These are phyloP conservation scores for Coelastrella sp. DNA, from an alignment of 139 green algal species.

Conservation along the genomic window DNA sequence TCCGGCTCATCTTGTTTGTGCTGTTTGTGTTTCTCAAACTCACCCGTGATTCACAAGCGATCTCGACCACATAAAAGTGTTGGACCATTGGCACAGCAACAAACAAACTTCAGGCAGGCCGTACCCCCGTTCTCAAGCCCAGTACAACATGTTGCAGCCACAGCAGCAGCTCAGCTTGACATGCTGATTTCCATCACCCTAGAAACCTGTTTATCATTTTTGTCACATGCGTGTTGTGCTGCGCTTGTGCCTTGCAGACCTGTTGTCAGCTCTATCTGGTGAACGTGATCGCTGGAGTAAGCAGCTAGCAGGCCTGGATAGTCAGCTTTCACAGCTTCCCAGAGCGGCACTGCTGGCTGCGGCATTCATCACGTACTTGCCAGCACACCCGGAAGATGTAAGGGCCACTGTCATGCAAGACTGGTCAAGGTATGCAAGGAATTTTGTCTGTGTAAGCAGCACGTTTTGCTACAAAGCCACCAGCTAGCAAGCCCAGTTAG, in stretches of 20 bases:
- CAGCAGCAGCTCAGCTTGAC: background rate
- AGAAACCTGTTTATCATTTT: background rate
- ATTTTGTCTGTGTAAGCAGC: background rate
- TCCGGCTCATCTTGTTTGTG: too few relatives aligned
- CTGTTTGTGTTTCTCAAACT: too few relatives aligned
- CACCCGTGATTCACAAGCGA: too few relatives aligned
- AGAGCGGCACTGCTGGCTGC: constrained; percentile 65
- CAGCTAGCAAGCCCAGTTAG: background rate
- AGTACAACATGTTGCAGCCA: background rate
- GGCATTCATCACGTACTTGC: constrained; percentile 80
- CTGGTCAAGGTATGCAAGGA: constrained; percentile 25
- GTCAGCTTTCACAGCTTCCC: constrained; percentile 66
- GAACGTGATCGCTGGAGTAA: constrained; percentile 81
- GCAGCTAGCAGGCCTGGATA: constrained; percentile 64
- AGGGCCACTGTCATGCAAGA: constrained; percentile 33
- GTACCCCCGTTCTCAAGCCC: background rate
- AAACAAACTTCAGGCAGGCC: too few relatives aligned
- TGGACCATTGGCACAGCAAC: too few relatives aligned
- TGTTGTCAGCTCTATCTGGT: constrained; percentile 81
- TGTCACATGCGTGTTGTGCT: background rate
- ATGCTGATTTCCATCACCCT: background rate
- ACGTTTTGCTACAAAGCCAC: background rate
- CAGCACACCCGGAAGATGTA: constrained; percentile 66
- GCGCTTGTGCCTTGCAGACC: constrained; percentile 40
- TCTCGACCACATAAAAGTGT: too few relatives aligned